Evolutionary conservation across 177 flowering plant genomes (phyloP), one percentile per base, ranked within the genome.

Genomic region (Vitis hybrid): DNA sequence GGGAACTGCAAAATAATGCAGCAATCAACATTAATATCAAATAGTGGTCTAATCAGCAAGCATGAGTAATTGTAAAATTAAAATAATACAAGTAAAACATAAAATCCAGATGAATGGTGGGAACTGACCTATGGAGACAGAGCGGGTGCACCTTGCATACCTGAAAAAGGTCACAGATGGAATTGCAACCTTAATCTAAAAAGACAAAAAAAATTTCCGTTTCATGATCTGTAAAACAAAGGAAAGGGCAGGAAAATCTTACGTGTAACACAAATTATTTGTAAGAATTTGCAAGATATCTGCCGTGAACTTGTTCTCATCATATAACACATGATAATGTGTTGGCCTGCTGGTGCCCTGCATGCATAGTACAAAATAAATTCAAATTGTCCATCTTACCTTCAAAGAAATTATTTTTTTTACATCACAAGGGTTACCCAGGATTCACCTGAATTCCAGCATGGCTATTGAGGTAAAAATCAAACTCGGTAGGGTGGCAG

Each of bases 381-480:
- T 7, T 50, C 29, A 31, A 51, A 9, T 22, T 22, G 20, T 29
- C 5, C 0, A 50, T 64, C 22, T 39, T 39, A 39, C 48, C 48
- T 39, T 39, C 48, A 22, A 29, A 29, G 31, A 29, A 29, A 29
- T 29, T 29, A 29, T 29, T 29, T 29, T n/a, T 26, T 29, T 29
- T 29, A 29, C 31, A 5, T n/a, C 2, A 16, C 3, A 1, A 10
- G 13, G 20, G 26, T 9, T 34, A 34, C 49, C 14, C 55, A 48
- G 20, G 26, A 52, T 54, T 69, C 66, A 95, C 98, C 91, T 93
- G 89, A 8, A 93, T 91, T 1, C 97, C 97, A 16, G 94, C 90
- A 83, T 95, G 99, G 58, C 99, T 95, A 63, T 92, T 89, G 1
- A 95, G 88, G 63, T 88, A 95, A 53, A 93, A 95, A 70, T 95